Conservation (phyloP, 2,329 filamentous ascomycete species). For the Talaromyces piceae region DNA sequence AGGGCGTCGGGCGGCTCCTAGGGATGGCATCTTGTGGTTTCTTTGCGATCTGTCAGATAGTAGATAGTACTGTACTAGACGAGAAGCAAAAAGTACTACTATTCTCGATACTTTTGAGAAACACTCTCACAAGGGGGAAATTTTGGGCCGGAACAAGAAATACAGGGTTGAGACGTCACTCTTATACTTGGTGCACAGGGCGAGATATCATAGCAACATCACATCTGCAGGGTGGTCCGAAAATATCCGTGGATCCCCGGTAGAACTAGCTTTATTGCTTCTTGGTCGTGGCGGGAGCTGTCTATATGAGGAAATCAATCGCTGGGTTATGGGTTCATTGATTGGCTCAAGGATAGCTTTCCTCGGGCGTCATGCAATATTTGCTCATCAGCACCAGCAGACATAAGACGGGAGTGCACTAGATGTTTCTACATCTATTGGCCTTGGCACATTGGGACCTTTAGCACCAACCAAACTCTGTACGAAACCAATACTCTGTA, state of each 20-base stretch:
- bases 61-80: not conserved
- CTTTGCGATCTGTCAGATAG: not conserved
- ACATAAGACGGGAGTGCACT: too few species aligned
- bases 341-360: not conserved
- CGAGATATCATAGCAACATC: slow-evolving; percentile 1
- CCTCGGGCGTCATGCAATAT: not conserved
- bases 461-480: too few species aligned
- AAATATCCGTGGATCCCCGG: not conserved
- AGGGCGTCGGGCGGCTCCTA: slow-evolving; percentile 15
- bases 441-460: too few species aligned
- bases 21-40: slow-evolving; percentile 1
- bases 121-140: too few species aligned
- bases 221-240: not conserved
- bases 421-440: too few species aligned
- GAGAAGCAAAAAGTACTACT: too few species aligned
- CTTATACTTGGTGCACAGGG: not conserved
- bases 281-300: not conserved
- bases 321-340: not conserved
- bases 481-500: too few species aligned
- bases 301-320: not conserved
- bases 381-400: not conserved
- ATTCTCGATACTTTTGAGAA: too few species aligned
- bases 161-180: not conserved
- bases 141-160: not conserved
- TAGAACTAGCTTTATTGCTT: not conserved